Conservation (phyloP, 2,329 filamentous ascomycete genomes). For the Cylindrodendrum hubeiense region DNA sequence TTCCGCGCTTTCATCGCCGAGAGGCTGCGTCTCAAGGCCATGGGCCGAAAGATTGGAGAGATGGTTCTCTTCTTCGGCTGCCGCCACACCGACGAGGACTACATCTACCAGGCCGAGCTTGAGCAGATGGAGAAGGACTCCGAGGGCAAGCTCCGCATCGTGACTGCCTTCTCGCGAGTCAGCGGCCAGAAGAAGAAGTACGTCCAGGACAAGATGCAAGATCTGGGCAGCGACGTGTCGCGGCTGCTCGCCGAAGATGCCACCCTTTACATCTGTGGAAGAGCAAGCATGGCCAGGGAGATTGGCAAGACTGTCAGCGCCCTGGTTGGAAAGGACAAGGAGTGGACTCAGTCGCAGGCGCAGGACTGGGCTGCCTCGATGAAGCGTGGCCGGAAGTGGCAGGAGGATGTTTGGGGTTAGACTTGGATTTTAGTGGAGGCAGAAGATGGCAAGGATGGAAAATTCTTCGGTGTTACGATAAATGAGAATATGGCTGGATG, state of each 20-base stretch:
- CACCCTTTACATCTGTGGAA: conserved; percentile 24
- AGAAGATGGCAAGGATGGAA: neutral
- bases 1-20: conserved; percentile 36
- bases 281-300: conserved; percentile 26
- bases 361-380: conserved; percentile 21
- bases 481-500: no score
- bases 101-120: conserved; percentile 19
- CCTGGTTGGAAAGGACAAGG: conserved; percentile 20
- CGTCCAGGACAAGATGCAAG: conserved; percentile 26
- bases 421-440: neutral
- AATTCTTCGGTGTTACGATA: neutral
- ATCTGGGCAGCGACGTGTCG: neutral
- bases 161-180: conserved; percentile 23
- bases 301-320: conserved; percentile 27
- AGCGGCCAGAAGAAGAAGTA: conserved; percentile 22
- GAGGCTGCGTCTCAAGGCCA: conserved; percentile 10
- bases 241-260: conserved; percentile 17
- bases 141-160: conserved; percentile 23
- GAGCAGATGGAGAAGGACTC: conserved; percentile 21
- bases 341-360: conserved; percentile 12
- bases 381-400: conserved; percentile 29
- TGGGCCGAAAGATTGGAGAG: conserved; percentile 27
- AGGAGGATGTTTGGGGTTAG: conserved; percentile 28
- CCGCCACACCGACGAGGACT: conserved; percentile 22
- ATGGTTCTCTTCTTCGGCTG: conserved; percentile 29